These are phyloP conservation scores for Mimosa pudica DNA, from an alignment of 306 rosid genomes.

Conservation along the genomic window DNA sequence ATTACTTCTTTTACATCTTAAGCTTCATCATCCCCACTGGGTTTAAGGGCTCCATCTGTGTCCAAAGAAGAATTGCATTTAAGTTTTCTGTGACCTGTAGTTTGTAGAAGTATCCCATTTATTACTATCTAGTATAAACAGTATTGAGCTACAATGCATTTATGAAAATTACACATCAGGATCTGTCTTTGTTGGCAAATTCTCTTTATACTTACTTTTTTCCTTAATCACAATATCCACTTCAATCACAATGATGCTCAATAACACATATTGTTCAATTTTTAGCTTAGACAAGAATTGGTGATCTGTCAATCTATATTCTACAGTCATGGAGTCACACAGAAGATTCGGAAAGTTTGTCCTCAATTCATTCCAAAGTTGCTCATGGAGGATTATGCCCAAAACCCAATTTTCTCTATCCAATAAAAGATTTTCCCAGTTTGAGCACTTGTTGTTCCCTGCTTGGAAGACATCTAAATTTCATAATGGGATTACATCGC, in stretches of 20 bases:
- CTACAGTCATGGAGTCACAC: neutral
- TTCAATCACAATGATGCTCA: neutral
- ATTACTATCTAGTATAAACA: too few species aligned
- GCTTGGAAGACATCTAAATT: neutral
- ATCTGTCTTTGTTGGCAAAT: neutral
- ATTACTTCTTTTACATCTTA: too few species aligned
- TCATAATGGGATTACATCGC: neutral
- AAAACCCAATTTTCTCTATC: constrained; percentile 1
- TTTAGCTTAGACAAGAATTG: neutral
- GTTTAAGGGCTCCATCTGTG: too few species aligned
- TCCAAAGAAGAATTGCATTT: neutral
- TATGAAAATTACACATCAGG: neutral
- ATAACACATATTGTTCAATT: neutral
- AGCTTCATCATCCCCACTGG: too few species aligned
- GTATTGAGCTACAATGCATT: neutral
- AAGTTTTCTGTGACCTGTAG: neutral
- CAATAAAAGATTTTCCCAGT: neutral
- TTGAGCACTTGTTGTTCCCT: neutral
- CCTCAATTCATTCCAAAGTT: constrained; percentile 45
- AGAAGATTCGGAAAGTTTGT: constrained; percentile 41
- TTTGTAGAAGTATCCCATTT: neutral
- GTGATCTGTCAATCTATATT: neutral
- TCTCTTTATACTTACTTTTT: neutral
- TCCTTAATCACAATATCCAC: neutral
- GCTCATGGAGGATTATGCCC: constrained; percentile 41